phyloP scores from a whole-genome alignment of 176 grass and related monocot genomes.

The Oryza rufipogon region DNA sequence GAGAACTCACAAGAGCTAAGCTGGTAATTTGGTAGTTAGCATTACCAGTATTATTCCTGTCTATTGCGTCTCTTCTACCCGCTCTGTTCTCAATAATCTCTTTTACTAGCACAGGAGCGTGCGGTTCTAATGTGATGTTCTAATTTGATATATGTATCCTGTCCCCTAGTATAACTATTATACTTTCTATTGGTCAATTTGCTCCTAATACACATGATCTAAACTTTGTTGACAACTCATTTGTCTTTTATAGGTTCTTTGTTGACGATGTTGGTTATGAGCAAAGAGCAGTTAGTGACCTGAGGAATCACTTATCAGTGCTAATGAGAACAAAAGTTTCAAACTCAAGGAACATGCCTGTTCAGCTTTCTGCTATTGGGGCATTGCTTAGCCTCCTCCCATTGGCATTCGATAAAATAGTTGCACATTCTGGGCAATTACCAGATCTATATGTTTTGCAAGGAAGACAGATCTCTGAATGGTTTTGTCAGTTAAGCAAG shows the following conservation, averaged over 20 bases:
- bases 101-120: neutral
- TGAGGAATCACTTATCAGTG: conserved; percentile 60
- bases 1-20: neutral
- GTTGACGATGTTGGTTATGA: conserved; percentile 63
- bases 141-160: conserved; percentile 17
- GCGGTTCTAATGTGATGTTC: conserved; percentile 11
- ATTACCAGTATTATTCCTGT: neutral
- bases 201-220: neutral
- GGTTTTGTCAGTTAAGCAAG: conserved; percentile 81
- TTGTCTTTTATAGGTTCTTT: conserved; percentile 58
- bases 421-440: conserved; percentile 38
- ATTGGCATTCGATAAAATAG: conserved; percentile 55
- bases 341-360: conserved; percentile 44
- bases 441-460: conserved; percentile 37
- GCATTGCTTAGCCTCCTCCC: conserved; percentile 80
- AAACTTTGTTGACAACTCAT: conserved; percentile 10
- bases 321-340: conserved; percentile 46
- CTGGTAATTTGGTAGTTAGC: neutral
- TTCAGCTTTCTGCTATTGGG: conserved; percentile 65
- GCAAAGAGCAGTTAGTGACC: conserved; percentile 47
- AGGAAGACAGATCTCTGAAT: conserved; percentile 56
- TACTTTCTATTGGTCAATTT: conserved; percentile 22
- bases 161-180: neutral
- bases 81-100: neutral
- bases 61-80: neutral